These are phyloP conservation scores for Haplosporangium gracile DNA, from an alignment of 192 early-diverging fungal species.

Conservation along the genomic window DNA sequence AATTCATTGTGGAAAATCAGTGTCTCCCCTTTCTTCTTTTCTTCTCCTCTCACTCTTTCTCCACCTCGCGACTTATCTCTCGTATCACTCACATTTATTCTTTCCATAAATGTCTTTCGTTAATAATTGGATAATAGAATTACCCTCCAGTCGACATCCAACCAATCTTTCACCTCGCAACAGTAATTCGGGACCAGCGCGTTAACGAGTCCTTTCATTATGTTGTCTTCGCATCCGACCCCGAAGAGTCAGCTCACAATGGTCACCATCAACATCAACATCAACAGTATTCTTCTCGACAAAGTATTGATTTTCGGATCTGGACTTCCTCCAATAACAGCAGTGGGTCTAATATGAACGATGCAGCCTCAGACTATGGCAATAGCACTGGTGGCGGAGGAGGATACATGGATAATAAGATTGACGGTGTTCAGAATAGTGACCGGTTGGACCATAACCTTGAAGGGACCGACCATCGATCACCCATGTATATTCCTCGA, in stretches of 20 bases:
- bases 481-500: slow-evolving; percentile 17
- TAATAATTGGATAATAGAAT: slow-evolving; percentile 48
- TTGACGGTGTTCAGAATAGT: slow-evolving; percentile 46
- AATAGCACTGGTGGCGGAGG: not conserved
- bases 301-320: slow-evolving; percentile 37
- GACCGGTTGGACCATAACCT: slow-evolving; percentile 49
- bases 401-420: slow-evolving; percentile 10
- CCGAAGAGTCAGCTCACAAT: not conserved
- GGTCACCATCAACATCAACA: not conserved
- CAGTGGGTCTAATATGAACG: not conserved
- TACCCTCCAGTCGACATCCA: slow-evolving; percentile 69
- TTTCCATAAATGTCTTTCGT: no score
- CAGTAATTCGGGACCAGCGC: slow-evolving; percentile 51
- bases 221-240: not conserved
- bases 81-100: not conserved
- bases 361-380: not conserved
- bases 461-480: slow-evolving; percentile 45
- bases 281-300: slow-evolving; percentile 5
- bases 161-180: slow-evolving; percentile 56
- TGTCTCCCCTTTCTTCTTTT: not conserved
- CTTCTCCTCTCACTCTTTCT: not conserved
- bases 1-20: not conserved
- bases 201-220: not conserved
- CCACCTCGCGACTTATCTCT: not conserved
- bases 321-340: slow-evolving; percentile 17